Percentiles rank a stretch among this genome's conserved stretches.
phyloP scores from a whole-genome alignment of 768 basidiomycete genomes.

The Mycena metata region DNA sequence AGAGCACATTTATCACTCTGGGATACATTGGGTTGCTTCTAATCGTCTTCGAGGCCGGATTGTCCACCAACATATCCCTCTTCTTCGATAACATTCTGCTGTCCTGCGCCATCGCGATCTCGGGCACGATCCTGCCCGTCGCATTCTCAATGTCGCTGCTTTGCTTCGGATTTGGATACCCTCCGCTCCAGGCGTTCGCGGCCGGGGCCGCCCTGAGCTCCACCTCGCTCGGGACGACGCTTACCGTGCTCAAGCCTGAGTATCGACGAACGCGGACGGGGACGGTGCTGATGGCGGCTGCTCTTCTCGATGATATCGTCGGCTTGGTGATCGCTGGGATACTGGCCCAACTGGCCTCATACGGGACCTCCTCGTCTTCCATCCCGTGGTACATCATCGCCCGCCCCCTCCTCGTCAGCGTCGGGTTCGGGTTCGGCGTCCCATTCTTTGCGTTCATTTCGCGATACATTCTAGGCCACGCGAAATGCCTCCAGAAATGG shows the following conservation, averaged over 20 bases:
- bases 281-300: slow-evolving; percentile 70
- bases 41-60: slow-evolving; percentile 71
- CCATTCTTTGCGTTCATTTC: slow-evolving; percentile 48
- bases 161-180: slow-evolving; percentile 55
- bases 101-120: slow-evolving; percentile 62
- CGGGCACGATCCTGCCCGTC: slow-evolving; percentile 67
- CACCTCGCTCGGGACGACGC: slow-evolving; percentile 76
- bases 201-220: slow-evolving; percentile 74
- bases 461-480: slow-evolving; percentile 15
- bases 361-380: slow-evolving; percentile 17
- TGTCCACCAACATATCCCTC: slow-evolving; percentile 62
- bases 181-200: slow-evolving; percentile 64
- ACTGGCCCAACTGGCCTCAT: slow-evolving; percentile 56
- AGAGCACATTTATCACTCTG: slow-evolving; percentile 59
- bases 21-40: slow-evolving; percentile 63
- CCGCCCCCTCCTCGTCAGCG: slow-evolving; percentile 67
- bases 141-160: slow-evolving; percentile 62
- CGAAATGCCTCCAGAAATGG: slow-evolving; percentile 1
- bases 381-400: slow-evolving; percentile 56
- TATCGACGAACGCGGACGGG: slow-evolving; percentile 66
- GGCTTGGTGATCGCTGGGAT: slow-evolving; percentile 72
- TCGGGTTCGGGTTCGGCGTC: slow-evolving; percentile 61
- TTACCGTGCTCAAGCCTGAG: slow-evolving; percentile 67
- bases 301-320: slow-evolving; percentile 74
- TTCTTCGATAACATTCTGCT: slow-evolving; percentile 62